These are phyloP conservation scores for Kwoniella shivajii DNA, from an alignment of 1,284 basidiomycete genomes.

Conservation along the genomic window DNA sequence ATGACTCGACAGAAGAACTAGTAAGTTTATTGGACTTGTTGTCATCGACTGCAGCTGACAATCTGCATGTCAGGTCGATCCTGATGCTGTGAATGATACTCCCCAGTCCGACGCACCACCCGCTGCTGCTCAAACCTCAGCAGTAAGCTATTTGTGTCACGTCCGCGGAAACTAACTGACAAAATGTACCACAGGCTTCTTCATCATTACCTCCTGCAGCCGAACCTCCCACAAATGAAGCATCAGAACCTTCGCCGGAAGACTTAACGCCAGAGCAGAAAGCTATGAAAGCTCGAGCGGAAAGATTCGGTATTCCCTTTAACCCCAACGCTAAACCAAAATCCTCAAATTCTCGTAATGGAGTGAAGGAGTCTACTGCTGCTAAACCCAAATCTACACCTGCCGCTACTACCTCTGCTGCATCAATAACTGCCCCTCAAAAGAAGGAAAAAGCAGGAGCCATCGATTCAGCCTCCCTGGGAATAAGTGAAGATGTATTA, in stretches of 20 bases:
- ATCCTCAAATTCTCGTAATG: neutral
- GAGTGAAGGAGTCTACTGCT: too few species aligned
- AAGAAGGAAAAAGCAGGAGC: slow-evolving; percentile 29
- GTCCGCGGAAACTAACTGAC: too few species aligned
- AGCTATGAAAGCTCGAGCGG: slow-evolving; percentile 50
- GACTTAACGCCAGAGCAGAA: slow-evolving; percentile 47
- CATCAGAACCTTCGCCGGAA: slow-evolving; percentile 14
- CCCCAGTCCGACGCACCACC: neutral
- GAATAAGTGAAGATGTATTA: slow-evolving; percentile 44
- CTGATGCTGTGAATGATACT: slow-evolving; percentile 9
- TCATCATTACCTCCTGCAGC: neutral
- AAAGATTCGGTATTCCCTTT: slow-evolving; percentile 51
- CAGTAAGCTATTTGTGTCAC: slow-evolving; percentile 8
- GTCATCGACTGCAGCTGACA: neutral
- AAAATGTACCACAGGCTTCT: neutral
- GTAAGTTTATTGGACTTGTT: slow-evolving; percentile 16
- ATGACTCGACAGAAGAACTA: slow-evolving; percentile 27
- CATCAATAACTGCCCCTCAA: neutral
- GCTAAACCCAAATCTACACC: slow-evolving; percentile 19
- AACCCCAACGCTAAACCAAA: slow-evolving; percentile 31
- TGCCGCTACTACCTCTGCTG: neutral
- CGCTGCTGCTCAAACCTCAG: neutral
- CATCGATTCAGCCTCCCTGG: slow-evolving; percentile 39
- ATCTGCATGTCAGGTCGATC: slow-evolving; percentile 13
- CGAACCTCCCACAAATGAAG: slow-evolving; percentile 5